These are phyloP conservation scores for Botrytis cinerea DNA, from an alignment of 2,329 filamentous ascomycete species.

Conservation along the genomic window DNA sequence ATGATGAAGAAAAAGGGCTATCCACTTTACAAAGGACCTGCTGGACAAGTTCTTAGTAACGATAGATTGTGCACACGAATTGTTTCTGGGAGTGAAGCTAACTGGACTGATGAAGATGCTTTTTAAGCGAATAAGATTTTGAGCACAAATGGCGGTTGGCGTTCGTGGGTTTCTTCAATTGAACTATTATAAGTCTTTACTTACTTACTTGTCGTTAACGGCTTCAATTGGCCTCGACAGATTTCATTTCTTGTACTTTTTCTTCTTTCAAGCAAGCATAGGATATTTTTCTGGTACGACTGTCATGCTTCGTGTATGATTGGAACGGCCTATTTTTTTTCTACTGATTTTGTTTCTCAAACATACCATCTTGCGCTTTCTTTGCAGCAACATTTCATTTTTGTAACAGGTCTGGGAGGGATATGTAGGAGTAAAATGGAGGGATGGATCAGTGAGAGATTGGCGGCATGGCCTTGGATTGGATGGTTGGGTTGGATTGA, in stretches of 20 bases:
- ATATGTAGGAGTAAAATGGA: conserved; percentile 17
- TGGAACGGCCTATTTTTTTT: conserved; percentile 16
- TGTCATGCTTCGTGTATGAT: conserved; percentile 17
- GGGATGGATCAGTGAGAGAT: conserved; percentile 13
- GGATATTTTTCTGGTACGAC: conserved; percentile 19
- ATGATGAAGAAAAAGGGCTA: conserved; percentile 58
- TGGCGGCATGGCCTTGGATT: not conserved
- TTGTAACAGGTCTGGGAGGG: conserved; percentile 2
- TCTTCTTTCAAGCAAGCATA: conserved; percentile 17
- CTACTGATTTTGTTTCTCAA: not conserved
- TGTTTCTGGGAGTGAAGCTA: conserved; percentile 60
- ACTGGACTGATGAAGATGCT: conserved; percentile 65
- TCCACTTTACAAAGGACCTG: conserved; percentile 50
- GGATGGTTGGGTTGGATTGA: conserved; percentile 4
- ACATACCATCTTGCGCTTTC: not conserved
- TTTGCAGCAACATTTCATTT: conserved; percentile 9
- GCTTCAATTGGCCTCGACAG: not conserved
- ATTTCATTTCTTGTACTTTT: conserved; percentile 21
- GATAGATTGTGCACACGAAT: conserved; percentile 64
- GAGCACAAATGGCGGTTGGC: not conserved
- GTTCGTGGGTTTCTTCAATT: conserved; percentile 6
- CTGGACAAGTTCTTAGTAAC: conserved; percentile 49
- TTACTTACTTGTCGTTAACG: not conserved
- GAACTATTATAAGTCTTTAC: not conserved
- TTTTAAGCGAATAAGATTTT: conserved; percentile 44